phyloP scores from a whole-genome alignment of 2,329 filamentous ascomycete genomes.

The Xylariaceae sp. region DNA sequence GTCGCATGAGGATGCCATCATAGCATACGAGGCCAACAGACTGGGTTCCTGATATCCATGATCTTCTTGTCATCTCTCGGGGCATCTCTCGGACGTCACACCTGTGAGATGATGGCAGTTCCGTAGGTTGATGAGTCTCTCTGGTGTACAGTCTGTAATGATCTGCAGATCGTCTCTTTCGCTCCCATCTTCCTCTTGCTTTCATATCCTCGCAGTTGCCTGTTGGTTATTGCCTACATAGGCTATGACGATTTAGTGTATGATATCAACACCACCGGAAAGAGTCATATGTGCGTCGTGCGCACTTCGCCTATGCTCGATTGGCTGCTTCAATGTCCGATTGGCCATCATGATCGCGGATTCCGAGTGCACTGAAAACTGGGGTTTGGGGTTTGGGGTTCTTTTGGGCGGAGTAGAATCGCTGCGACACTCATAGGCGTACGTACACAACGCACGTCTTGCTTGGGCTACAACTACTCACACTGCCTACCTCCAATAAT shows the following conservation, averaged over 20 bases:
- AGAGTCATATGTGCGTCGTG: neutral
- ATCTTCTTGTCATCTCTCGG: neutral
- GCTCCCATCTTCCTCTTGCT: too few relatives aligned
- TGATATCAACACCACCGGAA: too few relatives aligned
- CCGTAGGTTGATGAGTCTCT: too few relatives aligned
- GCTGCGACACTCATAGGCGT: constrained; percentile 2
- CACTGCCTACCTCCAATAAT: neutral
- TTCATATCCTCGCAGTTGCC: too few relatives aligned
- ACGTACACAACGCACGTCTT: neutral
- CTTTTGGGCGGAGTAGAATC: constrained; percentile 9
- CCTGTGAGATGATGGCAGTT: neutral
- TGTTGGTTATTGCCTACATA: too few relatives aligned
- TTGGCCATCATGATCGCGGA: constrained; percentile 4
- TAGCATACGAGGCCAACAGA: neutral
- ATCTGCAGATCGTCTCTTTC: too few relatives aligned
- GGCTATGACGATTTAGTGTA: too few relatives aligned
- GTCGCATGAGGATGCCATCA: neutral
- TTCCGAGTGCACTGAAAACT: neutral
- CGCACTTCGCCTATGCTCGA: neutral
- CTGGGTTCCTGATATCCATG: neutral
- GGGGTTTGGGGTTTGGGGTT: neutral
- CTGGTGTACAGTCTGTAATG: too few relatives aligned
- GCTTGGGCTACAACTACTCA: neutral
- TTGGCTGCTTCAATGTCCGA: neutral
- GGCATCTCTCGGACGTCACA: neutral